Conservation (phyloP, 331 rosid species). For the Erythrophleum ivorense region DNA sequence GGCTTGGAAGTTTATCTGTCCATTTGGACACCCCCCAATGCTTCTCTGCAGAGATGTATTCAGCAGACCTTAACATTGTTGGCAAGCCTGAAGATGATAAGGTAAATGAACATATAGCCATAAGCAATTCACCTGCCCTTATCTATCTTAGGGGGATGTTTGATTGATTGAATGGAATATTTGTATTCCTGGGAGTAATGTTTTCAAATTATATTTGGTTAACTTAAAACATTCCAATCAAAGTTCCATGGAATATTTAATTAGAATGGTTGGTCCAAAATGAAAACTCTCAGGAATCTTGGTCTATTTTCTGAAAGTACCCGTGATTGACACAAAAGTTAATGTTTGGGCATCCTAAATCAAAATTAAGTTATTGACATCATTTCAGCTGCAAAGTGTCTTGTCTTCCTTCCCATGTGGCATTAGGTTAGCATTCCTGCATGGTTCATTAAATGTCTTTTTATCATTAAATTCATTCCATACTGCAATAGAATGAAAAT, state of each 20-base stretch:
- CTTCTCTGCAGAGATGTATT: conserved; percentile 98
- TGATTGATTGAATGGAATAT: background rate
- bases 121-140: conserved; percentile 29
- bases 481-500: too few relatives aligned
- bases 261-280: background rate
- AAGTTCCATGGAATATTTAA: background rate
- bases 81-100: conserved; percentile 99
- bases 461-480: background rate
- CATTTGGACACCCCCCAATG: conserved; percentile 97
- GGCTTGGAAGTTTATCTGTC: conserved; percentile 95
- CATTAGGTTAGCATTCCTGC: background rate
- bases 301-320: background rate
- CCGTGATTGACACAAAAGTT: background rate
- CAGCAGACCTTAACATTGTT: conserved; percentile 81
- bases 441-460: background rate
- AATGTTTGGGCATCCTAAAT: background rate
- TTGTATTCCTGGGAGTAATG: background rate
- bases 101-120: conserved; percentile 53
- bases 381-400: background rate
- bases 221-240: background rate
- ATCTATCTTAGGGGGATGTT: background rate
- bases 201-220: background rate
- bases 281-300: background rate
- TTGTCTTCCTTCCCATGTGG: conserved; percentile 2
- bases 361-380: background rate